Conservation (phyloP, 2,329 filamentous ascomycete species). For the Epichloe scottii region DNA sequence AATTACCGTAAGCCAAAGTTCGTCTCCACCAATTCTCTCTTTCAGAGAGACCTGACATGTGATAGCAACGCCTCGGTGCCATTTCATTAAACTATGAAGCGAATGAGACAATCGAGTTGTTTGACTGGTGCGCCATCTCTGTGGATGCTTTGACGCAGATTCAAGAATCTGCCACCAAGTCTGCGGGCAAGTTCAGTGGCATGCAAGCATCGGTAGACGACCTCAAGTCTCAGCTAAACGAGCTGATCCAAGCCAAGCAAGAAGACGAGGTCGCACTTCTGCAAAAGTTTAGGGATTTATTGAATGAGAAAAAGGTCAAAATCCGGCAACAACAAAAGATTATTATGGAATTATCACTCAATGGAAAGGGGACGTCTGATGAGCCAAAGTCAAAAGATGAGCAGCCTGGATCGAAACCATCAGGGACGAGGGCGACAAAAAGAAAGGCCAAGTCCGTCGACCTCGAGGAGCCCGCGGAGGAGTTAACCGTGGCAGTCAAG, state of each 20-base stretch:
- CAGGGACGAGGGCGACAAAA: conserved; percentile 32
- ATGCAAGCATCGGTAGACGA: conserved; percentile 45
- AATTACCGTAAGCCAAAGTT: conserved; percentile 44
- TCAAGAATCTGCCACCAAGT: conserved; percentile 28
- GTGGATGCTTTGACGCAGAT: conserved; percentile 34
- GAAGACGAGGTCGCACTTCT: conserved; percentile 54
- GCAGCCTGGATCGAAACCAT: conserved; percentile 17
- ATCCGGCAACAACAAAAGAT: conserved; percentile 61
- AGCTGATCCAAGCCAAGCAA: conserved; percentile 52
- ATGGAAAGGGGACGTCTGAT: conserved; percentile 13
- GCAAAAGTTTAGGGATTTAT: conserved; percentile 54
- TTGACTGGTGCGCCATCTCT: conserved; percentile 57
- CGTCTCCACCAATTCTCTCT: not conserved
- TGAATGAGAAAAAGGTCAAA: conserved; percentile 72
- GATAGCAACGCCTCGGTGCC: conserved; percentile 55
- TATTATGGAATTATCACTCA: conserved; percentile 31
- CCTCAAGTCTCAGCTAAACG: conserved; percentile 50
- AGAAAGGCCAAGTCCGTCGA: conserved; percentile 34
- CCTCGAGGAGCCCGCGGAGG: conserved; percentile 32
- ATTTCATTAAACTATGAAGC: conserved; percentile 44
- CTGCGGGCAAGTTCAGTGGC: conserved; percentile 28
- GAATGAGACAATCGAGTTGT: conserved; percentile 48
- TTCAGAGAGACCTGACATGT: conserved; percentile 6
- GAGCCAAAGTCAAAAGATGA: conserved; percentile 12
- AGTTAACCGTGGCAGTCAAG: conserved; percentile 26